Evolutionary conservation across 2,329 filamentous ascomycete genomes (phyloP), one percentile per base, ranked within the genome.

Genomic region (Stemphylium vesicarium): DNA sequence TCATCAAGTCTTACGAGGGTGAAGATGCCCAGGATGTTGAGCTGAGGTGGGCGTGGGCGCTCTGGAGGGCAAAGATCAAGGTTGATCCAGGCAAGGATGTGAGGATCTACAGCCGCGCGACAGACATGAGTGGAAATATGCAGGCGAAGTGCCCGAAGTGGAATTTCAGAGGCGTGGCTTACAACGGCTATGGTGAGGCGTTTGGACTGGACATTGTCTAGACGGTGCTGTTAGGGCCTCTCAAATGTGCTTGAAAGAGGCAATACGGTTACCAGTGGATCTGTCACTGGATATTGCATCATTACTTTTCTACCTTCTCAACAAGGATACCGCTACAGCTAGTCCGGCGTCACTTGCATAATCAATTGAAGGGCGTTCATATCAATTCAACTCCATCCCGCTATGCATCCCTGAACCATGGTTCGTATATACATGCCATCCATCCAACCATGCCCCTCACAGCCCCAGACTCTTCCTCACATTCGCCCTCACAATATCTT

Each of bases 401-500:
- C 58, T 52, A 62, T 61, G 53, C 39, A 60, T 39, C 20, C 41
- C 24, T 46, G n/a, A 52, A 7, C 5, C 18, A 9, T 22, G 5
- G 22, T 33, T 7, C 13, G n/a, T 15, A n/a, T 18, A n/a, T n/a
- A 29, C 35, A 16, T 29, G 12, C 36, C 11, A 1, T 0, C 31
- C 16, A 0, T 16, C 11, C 45, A 11, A 13, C 33, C 35, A 40
- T 13, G n/a, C n/a, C 3, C 8, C 5, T 69, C 59, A 75, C 55
- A 77, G 46, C 4, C 74, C 74, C 50, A 77, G 44, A 47, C 72
- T 74, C 66, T 71, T 75, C 62, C 65, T 67, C 0, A 77, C 74
- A 57, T 74, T 74, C 72, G 85, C 86, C 69, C 92, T 81, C 56
- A 92, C 93, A 57, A 85, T 81, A 77, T 84, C 89, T 77, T 91